A percentile compares a stretch with the other conserved stretches of the same genome.
Evolutionary conservation across 2,329 filamentous ascomycete genomes (phyloP).

Genomic region (Parafenestella ontariensis): DNA sequence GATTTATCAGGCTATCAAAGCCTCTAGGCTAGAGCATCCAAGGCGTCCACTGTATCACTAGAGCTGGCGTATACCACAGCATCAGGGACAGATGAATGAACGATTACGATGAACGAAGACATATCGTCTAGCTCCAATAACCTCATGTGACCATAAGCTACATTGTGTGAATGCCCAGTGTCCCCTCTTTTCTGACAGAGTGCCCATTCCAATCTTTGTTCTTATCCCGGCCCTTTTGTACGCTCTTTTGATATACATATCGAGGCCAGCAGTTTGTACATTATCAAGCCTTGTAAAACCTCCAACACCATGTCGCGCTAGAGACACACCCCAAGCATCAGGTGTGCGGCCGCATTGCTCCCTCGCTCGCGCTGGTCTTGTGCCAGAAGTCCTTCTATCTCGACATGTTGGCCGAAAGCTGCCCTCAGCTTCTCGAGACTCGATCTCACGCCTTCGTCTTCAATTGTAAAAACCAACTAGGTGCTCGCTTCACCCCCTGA

Average conservation of each 20-base stretch:
- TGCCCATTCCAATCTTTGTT: background rate
- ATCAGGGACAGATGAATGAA: slow-evolving; percentile 26
- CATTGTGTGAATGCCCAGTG: background rate
- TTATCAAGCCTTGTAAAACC: background rate
- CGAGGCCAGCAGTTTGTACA: too few species aligned
- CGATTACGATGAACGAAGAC: slow-evolving; percentile 15
- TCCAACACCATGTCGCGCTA: background rate
- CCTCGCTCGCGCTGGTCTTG: background rate
- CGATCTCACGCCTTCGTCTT: background rate
- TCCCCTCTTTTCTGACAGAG: background rate
- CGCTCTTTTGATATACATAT: background rate
- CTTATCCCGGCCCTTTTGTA: background rate
- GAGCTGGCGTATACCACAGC: slow-evolving; percentile 25
- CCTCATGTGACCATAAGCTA: background rate
- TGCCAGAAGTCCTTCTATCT: background rate
- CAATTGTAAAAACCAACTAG: background rate
- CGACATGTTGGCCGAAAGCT: background rate
- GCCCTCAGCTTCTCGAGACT: background rate
- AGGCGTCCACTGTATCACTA: slow-evolving; percentile 36
- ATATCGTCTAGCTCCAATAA: background rate
- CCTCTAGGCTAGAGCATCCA: slow-evolving; percentile 29
- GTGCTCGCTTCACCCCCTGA: slow-evolving; percentile 35
- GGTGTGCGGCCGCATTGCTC: background rate
- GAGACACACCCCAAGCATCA: background rate
- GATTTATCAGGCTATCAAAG: slow-evolving; percentile 4